Evolutionary conservation across 2,329 filamentous ascomycete species (phyloP).

Genomic region (Stachybotrys chlorohalonatus): DNA sequence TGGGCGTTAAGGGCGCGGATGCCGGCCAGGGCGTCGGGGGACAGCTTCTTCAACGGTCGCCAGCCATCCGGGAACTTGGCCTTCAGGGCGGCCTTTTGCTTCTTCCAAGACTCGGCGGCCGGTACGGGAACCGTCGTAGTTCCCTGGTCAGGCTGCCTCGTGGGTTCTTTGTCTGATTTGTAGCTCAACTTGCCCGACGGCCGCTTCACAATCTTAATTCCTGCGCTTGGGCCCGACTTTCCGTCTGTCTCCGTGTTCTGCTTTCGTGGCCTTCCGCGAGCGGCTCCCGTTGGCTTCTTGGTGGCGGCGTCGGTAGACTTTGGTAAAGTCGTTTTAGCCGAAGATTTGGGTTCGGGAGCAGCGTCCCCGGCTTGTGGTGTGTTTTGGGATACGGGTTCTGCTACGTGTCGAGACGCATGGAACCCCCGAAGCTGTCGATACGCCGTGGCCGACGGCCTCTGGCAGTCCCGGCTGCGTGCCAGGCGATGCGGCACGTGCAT

Average conservation of each 20-base stretch:
- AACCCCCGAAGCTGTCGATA: not conserved
- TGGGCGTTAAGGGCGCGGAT: constrained; percentile 75
- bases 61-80: constrained; percentile 76
- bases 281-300: not conserved
- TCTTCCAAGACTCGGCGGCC: constrained; percentile 45
- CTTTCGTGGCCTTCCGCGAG: not conserved
- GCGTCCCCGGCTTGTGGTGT: not conserved
- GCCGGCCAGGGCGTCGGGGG: constrained; percentile 84
- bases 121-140: not conserved
- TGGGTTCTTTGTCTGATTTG: not conserved
- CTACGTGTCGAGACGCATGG: not conserved
- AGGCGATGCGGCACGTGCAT: not conserved
- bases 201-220: not conserved
- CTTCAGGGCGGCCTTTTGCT: constrained; percentile 66
- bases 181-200: not conserved
- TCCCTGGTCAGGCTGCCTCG: not conserved
- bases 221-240: not conserved
- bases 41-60: constrained; percentile 77
- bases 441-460: not conserved
- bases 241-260: not conserved
- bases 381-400: not conserved
- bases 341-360: not conserved
- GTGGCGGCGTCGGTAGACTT: not conserved
- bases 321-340: not conserved
- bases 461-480: not conserved